phyloP scores from a whole-genome alignment of 2,329 filamentous ascomycete species.

The Nemania sp. region DNA sequence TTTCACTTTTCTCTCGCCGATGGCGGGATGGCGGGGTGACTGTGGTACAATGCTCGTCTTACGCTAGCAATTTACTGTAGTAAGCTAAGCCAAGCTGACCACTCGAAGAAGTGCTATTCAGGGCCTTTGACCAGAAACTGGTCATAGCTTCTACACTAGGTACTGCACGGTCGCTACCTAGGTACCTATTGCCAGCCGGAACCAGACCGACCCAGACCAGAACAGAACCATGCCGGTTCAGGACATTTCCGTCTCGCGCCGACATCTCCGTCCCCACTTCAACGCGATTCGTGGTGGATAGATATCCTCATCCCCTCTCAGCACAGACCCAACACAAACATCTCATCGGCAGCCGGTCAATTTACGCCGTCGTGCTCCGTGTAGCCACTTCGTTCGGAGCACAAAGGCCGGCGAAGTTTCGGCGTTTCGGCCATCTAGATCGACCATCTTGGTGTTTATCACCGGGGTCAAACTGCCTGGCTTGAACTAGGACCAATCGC shows the following conservation, averaged over 20 bases:
- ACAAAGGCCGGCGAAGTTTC: not conserved
- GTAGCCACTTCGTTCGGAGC: not conserved
- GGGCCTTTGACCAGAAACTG: not conserved
- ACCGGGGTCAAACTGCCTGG: not conserved
- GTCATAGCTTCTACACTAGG: not conserved
- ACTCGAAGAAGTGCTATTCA: too few species aligned
- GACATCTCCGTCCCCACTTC: constrained; percentile 1
- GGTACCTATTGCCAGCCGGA: constrained; percentile 1
- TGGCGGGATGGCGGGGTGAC: constrained; percentile 15
- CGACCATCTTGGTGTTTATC: not conserved
- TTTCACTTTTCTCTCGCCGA: constrained; percentile 21
- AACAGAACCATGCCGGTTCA: not conserved
- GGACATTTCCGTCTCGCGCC: not conserved
- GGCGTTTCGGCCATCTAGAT: not conserved
- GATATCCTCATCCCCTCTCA: not conserved
- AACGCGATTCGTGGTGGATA: not conserved
- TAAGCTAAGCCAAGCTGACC: constrained; percentile 1
- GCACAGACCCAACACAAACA: too few species aligned
- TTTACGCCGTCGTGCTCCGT: not conserved
- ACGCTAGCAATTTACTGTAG: constrained; percentile 19
- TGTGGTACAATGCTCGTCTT: not conserved
- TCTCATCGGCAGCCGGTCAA: not conserved
- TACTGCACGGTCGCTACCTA: not conserved
- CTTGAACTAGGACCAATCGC: not conserved
- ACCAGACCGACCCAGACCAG: not conserved